Percentiles rank a stretch among this genome's conserved stretches.
phyloP scores from a whole-genome alignment of 495 filamentous ascomycete genomes.

The Podospora bellae-mahoneyi region DNA sequence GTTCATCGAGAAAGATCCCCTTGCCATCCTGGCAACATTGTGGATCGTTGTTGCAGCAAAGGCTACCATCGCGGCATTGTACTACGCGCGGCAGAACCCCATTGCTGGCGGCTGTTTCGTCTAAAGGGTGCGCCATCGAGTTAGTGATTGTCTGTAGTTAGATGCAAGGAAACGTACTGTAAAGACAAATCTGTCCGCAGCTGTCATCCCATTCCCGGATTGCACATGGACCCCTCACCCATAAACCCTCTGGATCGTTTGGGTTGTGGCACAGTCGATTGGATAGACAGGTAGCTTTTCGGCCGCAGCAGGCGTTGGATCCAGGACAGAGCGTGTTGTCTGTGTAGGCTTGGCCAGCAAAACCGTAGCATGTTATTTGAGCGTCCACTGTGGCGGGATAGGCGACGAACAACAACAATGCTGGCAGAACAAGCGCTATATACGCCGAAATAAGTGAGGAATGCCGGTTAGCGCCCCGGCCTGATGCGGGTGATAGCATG shows the following conservation, averaged over 20 bases:
- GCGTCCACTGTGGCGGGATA: neutral
- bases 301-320: conserved; percentile 27
- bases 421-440: neutral
- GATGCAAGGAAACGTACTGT: conserved; percentile 21
- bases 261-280: conserved; percentile 25
- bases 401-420: neutral
- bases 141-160: neutral
- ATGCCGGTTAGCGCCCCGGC: neutral
- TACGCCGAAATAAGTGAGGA: neutral
- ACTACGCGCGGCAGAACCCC: conserved; percentile 27
- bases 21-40: conserved; percentile 26
- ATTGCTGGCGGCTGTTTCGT: conserved; percentile 10
- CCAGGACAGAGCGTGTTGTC: conserved; percentile 25
- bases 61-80: conserved; percentile 26
- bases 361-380: conserved; percentile 19
- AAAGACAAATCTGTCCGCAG: conserved; percentile 33
- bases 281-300: conserved; percentile 20
- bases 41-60: conserved; percentile 31
- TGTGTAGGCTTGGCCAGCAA: conserved; percentile 10
- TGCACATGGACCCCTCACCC: conserved; percentile 26
- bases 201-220: conserved; percentile 21
- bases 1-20: conserved; percentile 28
- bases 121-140: neutral
- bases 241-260: conserved; percentile 17
- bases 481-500: neutral